These are phyloP conservation scores for Musa troglodytarum DNA, from an alignment of 176 grass and related monocot species.

Conservation along the genomic window DNA sequence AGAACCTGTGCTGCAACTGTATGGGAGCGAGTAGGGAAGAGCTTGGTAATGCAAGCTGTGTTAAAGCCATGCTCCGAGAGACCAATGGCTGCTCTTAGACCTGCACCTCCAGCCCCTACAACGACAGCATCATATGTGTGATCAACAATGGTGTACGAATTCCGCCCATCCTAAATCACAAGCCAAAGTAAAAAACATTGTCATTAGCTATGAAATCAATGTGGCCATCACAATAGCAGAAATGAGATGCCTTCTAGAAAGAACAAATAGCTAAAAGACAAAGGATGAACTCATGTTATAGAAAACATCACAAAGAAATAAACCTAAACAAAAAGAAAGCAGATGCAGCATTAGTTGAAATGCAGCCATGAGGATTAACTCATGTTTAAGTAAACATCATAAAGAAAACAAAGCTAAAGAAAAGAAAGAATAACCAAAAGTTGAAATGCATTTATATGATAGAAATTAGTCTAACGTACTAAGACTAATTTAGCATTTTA, in stretches of 20 bases:
- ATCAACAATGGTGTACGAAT: constrained; percentile 82
- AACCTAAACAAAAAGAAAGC: too few relatives aligned
- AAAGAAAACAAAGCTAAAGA: too few relatives aligned
- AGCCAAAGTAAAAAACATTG: neutral
- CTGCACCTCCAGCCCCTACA: constrained; percentile 84
- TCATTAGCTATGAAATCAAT: neutral
- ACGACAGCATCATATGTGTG: constrained; percentile 93
- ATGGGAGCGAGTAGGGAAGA: constrained; percentile 94
- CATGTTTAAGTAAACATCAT: too few relatives aligned
- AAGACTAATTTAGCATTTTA: too few relatives aligned
- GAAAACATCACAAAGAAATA: too few relatives aligned
- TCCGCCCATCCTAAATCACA: constrained; percentile 21
- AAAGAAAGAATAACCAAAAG: too few relatives aligned
- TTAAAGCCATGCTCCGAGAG: constrained; percentile 94
- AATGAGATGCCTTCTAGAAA: neutral
- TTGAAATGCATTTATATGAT: too few relatives aligned
- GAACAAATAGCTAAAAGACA: too few relatives aligned
- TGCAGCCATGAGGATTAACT: too few relatives aligned
- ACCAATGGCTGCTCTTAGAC: constrained; percentile 81
- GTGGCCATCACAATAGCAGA: neutral
- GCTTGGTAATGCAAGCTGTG: constrained; percentile 95
- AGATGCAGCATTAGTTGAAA: too few relatives aligned
- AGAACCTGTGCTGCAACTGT: constrained; percentile 86
- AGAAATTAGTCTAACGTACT: too few relatives aligned
- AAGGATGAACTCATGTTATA: too few relatives aligned